Base-by-base conservation (phyloP, 2,329 filamentous ascomycete species). In the Penicillium hesseltinei region DNA sequence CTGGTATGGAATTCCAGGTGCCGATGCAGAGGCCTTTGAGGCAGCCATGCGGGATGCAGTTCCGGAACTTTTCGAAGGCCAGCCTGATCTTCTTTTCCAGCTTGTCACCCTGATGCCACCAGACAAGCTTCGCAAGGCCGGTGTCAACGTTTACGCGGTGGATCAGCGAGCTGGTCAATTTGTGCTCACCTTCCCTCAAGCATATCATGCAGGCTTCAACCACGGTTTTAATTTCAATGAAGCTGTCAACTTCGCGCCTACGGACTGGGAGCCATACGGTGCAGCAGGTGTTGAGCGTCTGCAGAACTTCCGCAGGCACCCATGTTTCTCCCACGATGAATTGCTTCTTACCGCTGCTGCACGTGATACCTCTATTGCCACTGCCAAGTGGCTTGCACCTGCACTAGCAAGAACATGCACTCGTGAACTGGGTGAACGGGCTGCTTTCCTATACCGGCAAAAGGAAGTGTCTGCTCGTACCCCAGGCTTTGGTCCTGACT, bases 181-280 rank as follows among this genome's bases (percentile, higher is more conserved):
- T 63, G 92, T 99, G 62, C 88, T 99, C 62, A 99, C 94, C 0
- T 99, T 97, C 67, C 94, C 94, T 0, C 90, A 96, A 72, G 94
- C 94, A 0, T 99, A 97, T 67, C 94, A 99, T 72, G 93, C 94
- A 6, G 94, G 94, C 0, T 99, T 99, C 78, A 99, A 99, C 68
- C 94, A 99, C 68, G 94, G 90, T 0, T 99, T 99, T 80, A 99
- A 99, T 71, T 96, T 97, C 75, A 99, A 99, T 66, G 94, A 99
- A 73, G 94, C 94, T 5, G 94, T 99, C 66, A 99, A 99, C 71
- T 99, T 99, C 76, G 94, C 94, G 0, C 94, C 94, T 0, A 82
- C 81, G 29, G 94, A 99, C 67, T 99, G 94, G 94, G 94, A 99
- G 69, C 91, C 92, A 0, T 95, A 87, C 70, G 94, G 94, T 2